A percentile compares a stretch with the other conserved stretches of the same genome.
phyloP scores from a whole-genome alignment of 2,329 filamentous ascomycete species.

The Fusarium longipes region DNA sequence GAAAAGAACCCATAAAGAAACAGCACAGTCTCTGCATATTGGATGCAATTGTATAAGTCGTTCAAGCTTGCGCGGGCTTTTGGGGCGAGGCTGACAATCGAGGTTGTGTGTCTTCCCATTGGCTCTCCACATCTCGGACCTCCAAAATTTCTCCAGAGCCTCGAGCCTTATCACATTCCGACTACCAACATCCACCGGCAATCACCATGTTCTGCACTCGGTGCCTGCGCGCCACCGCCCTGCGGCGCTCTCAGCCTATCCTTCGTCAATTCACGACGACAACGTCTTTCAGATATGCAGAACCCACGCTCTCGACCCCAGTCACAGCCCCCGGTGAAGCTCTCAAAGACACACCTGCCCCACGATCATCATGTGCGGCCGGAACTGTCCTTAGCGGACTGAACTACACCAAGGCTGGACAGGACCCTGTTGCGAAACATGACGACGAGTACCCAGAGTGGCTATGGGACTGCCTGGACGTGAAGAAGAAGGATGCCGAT shows the following conservation, averaged over 20 bases:
- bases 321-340: constrained; percentile 49
- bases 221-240: constrained; percentile 61
- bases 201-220: constrained; percentile 57
- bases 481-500: constrained; percentile 64
- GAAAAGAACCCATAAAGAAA: constrained; percentile 30
- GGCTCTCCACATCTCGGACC: constrained; percentile 39
- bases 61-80: constrained; percentile 9
- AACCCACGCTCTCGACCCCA: constrained; percentile 53
- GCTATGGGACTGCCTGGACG: constrained; percentile 79
- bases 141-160: constrained; percentile 48
- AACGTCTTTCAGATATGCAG: constrained; percentile 51
- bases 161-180: constrained; percentile 42
- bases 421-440: constrained; percentile 77
- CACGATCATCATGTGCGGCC: constrained; percentile 67
- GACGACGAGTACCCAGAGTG: constrained; percentile 84
- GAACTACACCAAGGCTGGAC: constrained; percentile 79
- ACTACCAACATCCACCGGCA: constrained; percentile 42
- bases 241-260: constrained; percentile 48
- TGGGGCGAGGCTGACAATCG: constrained; percentile 47
- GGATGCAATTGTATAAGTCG: constrained; percentile 3
- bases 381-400: constrained; percentile 79
- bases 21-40: background rate
- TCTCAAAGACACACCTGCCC: constrained; percentile 46
- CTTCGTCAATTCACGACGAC: constrained; percentile 57
- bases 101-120: constrained; percentile 41